phyloP scores from a whole-genome alignment of 2,329 filamentous ascomycete species.

The Cryoendolithus antarcticus region DNA sequence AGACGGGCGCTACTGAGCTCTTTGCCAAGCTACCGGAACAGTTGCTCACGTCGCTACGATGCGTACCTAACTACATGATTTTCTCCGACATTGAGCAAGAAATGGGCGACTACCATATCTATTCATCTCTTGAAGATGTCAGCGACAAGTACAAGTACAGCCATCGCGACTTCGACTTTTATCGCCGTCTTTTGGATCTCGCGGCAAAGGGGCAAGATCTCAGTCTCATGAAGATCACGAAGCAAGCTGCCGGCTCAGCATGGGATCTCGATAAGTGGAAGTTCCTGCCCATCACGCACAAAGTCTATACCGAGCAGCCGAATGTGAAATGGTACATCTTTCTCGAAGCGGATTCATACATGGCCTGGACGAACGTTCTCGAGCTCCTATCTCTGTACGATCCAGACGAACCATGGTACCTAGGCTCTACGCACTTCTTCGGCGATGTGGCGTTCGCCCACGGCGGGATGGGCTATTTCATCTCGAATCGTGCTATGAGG shows the following conservation, averaged over 20 bases:
- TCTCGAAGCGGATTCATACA: constrained; percentile 46
- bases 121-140: constrained; percentile 26
- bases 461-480: constrained; percentile 40
- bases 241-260: too few relatives aligned
- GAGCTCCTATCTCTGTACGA: constrained; percentile 43
- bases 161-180: constrained; percentile 26
- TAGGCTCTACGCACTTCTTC: constrained; percentile 42
- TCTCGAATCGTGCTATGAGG: constrained; percentile 41
- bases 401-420: constrained; percentile 35
- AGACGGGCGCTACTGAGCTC: constrained; percentile 48
- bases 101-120: constrained; percentile 30
- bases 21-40: constrained; percentile 43
- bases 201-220: too few relatives aligned
- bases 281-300: constrained; percentile 25
- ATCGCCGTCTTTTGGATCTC: constrained; percentile 23
- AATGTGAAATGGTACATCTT: constrained; percentile 48
- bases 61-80: constrained; percentile 43
- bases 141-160: constrained; percentile 16
- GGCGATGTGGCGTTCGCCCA: constrained; percentile 39
- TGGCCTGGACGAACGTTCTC: constrained; percentile 41
- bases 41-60: constrained; percentile 41
- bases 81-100: constrained; percentile 47
- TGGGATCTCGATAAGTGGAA: constrained; percentile 29
- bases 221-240: constrained; percentile 9
- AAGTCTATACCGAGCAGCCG: constrained; percentile 25